Base-by-base conservation (phyloP, 2,329 filamentous ascomycete genomes). In the Alternaria rosae region DNA sequence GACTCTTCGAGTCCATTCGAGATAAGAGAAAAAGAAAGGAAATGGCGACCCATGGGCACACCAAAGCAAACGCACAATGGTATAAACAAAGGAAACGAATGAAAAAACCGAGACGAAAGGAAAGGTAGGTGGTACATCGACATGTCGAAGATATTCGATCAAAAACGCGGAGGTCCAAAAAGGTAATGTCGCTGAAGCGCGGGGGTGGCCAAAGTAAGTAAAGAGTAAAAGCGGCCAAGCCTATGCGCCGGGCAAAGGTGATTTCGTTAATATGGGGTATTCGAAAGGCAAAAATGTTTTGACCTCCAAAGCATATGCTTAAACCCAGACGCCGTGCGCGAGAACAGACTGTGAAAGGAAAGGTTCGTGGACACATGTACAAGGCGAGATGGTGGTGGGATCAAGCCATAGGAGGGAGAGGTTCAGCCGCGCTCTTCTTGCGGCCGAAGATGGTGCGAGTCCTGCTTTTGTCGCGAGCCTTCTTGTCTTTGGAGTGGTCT, bases 391-490 rank as follows among this genome's bases (percentile, higher is more conserved):
- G 54, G 32, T 61, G 53, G 54, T 44, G 52, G 54, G 41, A 45
- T 66, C 54, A 66, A 21, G 45, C 59, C 42, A 38, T 38, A 38
- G 35, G 35, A 38, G 35, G 35, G 35, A 59, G 62, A 62, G 64
- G 66, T 44, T 57, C 52, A 15, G 71, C 73, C 48, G 70, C 57
- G 66, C 76, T 79, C 76, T 85, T 84, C 78, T 88, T 88, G 66
- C 86, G 83, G 65, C 89, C 86, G 79, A 94, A 94, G 71, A 94
- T 89, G 64, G 87, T 88, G 70, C 92, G 85, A 3, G 90, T 89
- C 65, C 90, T 88, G 26, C 91, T 93, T 81, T 94, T 94, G 80
- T 91, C 92, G 63, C 91, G 87, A 42, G 84, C 74, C 76, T 92
- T 92, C 79, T 91, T 92, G 51, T 78, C 73, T 11, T 13, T 13